A percentile compares a stretch with the other conserved stretches of the same genome.
Evolutionary conservation across 768 basidiomycete genomes (phyloP).

Genomic region (Termitomyces sp.): DNA sequence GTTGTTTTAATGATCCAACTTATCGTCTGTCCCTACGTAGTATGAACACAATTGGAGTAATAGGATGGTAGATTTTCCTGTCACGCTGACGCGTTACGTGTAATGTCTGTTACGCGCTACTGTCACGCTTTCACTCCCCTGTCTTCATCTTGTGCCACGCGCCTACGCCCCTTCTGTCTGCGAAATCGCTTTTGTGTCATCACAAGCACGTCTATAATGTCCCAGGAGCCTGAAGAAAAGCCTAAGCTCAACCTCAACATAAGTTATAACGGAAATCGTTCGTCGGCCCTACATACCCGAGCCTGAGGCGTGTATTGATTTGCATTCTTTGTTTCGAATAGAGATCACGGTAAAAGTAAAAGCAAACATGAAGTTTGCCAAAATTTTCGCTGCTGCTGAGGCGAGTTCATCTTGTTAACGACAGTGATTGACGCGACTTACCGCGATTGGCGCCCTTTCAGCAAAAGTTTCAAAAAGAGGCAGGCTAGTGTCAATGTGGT

Average conservation of each 20-base stretch:
- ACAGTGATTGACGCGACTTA: neutral
- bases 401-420: constrained; percentile 27
- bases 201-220: constrained; percentile 22
- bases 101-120: neutral
- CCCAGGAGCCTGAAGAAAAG: constrained; percentile 55
- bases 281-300: neutral
- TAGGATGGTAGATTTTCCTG: neutral
- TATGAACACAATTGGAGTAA: no score
- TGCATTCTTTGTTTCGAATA: constrained; percentile 17
- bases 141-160: constrained; percentile 1
- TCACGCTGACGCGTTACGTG: constrained; percentile 5
- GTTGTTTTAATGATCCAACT: neutral
- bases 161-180: neutral
- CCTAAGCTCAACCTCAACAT: constrained; percentile 65
- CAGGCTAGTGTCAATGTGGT: constrained; percentile 28
- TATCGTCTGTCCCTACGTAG: neutral
- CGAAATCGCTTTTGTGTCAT: neutral
- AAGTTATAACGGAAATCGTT: constrained; percentile 49
- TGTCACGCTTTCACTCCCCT: constrained; percentile 5
- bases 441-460: constrained; percentile 15
- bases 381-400: constrained; percentile 65
- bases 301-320: neutral
- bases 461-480: constrained; percentile 55
- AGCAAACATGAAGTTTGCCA: constrained; percentile 53
- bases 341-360: constrained; percentile 68